These are phyloP conservation scores for Salix viminalis DNA, from an alignment of 345 rosid species.

Conservation along the genomic window DNA sequence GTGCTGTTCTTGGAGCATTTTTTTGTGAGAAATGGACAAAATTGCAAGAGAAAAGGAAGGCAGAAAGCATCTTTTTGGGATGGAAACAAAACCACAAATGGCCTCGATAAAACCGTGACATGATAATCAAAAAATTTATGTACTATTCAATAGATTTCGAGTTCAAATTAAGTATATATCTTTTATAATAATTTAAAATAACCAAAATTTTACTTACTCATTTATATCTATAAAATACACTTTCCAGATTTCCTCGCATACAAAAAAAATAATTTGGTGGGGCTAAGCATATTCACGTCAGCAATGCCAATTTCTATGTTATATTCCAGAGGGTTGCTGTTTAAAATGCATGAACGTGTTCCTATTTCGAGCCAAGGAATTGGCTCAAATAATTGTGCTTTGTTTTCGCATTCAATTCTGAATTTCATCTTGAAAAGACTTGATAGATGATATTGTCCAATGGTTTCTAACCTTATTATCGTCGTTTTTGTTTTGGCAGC, in stretches of 20 bases:
- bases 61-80: neutral
- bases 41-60: neutral
- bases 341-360: neutral
- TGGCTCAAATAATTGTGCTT: neutral
- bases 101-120: neutral
- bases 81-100: neutral
- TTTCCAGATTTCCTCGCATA: no score
- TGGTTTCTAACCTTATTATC: neutral
- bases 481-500: neutral
- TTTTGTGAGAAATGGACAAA: conserved; percentile 4
- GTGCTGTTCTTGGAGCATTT: neutral
- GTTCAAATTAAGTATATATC: rapidly evolving
- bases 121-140: rapidly evolving
- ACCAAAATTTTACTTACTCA: rapidly evolving
- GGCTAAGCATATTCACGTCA: neutral
- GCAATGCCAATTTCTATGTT: neutral
- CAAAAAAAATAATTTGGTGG: neutral
- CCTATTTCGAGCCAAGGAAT: neutral
- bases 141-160: no score
- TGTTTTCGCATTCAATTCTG: neutral
- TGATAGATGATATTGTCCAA: neutral
- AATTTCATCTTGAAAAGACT: neutral
- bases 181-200: rapidly evolving
- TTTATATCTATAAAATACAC: no score
- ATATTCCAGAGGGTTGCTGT: neutral